A percentile compares a stretch with the other conserved stretches of the same genome.
These are phyloP conservation scores for Russula abietina DNA, from an alignment of 768 basidiomycete genomes.

Conservation along the genomic window DNA sequence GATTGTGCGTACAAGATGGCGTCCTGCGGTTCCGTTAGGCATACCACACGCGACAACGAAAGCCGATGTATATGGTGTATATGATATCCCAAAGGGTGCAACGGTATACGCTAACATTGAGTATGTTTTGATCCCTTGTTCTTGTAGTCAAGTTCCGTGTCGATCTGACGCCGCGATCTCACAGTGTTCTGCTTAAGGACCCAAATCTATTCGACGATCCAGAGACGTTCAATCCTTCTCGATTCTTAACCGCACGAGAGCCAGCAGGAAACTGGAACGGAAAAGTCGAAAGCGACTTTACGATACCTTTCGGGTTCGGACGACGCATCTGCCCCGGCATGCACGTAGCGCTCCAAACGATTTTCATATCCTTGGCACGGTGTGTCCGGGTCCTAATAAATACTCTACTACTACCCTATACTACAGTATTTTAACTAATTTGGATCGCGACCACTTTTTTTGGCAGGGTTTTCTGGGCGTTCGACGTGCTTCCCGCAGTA, in stretches of 20 bases:
- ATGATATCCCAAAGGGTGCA: conserved; percentile 12
- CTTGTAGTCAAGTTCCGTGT: neutral
- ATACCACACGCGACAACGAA: conserved; percentile 14
- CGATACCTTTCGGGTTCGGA: conserved; percentile 26
- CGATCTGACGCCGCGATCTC: neutral
- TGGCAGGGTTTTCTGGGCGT: conserved; percentile 23
- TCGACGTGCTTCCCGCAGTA: conserved; percentile 15
- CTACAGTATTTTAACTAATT: neutral
- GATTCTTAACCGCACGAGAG: conserved; percentile 21
- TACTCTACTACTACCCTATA: too few relatives aligned
- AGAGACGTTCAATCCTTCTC: conserved; percentile 26
- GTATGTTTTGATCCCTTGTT: neutral
- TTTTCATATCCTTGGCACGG: conserved; percentile 20
- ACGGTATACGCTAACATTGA: conserved; percentile 16
- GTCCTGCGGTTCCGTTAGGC: conserved; percentile 7
- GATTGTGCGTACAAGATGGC: conserved; percentile 2
- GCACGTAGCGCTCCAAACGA: conserved; percentile 22
- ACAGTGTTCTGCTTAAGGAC: conserved; percentile 23
- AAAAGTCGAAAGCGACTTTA: conserved; percentile 19
- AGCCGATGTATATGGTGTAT: conserved; percentile 2
- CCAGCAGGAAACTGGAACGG: conserved; percentile 2
- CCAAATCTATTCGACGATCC: conserved; percentile 25
- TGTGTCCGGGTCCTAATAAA: neutral
- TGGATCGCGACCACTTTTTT: neutral
- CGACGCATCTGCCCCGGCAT: conserved; percentile 25